Evolutionary conservation across 192 early-diverging fungal species (phyloP), one percentile per base, ranked within the genome.

Genomic region (Linnemannia elongata): DNA sequence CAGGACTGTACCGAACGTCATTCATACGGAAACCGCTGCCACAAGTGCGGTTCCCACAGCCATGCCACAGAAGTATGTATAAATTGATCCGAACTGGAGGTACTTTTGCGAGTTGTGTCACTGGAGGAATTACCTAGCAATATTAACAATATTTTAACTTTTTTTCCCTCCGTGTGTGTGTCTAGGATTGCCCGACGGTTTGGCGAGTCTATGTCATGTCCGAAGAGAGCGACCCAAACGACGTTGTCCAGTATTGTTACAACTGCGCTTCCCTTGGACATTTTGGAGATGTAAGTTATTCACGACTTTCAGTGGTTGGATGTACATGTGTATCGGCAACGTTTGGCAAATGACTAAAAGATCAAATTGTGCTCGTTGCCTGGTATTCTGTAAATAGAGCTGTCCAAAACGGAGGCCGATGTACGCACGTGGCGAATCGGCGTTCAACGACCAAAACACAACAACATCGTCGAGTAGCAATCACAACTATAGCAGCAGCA

Each of bases 231-330:
- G 41, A 76, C 9, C 18, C 47, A 35, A 54, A 74, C 12, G 1
- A 38, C 1, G 66, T 69, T 13, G 70, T 86, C 6, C n/a, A 72
- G 4, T 87, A 87, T 52, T 87, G 85, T 47, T 87, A 87, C 70
- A 87, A 87, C 42, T 87, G 85, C 33, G 79, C 60, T 6, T 72
- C 70, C 3, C n/a, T 63, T 9, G 79, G 76, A 41, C 85, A 87
- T 45, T 87, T 87, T 78, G 85, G 85, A 39, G 85, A 87, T 49
- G 84, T 85, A 80, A 63, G 83, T 41, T 15, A 30, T 73, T 17
- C 18, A 24, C 20, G 2, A n/a, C 6, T 49, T 45, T 41, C 38
- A 71, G 6, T n/a, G 35, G 1, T 35, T 9, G 6, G 8, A 71
- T 24, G 18, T 0, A n/a, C 39, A 18, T 4, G 24, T 69, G 1